Base-by-base conservation (phyloP, 192 early-diverging fungal species). In the Coemansia sp. region DNA sequence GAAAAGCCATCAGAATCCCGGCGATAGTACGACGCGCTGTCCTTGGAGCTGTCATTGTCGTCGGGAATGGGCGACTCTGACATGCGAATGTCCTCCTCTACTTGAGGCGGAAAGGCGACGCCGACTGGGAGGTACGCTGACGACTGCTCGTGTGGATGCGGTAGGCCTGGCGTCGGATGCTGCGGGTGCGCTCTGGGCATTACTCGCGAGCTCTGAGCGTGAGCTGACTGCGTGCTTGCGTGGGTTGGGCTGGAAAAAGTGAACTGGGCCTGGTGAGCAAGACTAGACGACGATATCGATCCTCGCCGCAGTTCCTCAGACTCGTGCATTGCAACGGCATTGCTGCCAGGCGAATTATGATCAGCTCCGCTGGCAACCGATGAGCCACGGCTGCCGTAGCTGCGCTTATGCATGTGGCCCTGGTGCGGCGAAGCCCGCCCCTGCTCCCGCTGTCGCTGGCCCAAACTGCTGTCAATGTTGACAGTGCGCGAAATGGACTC, bases 41-140 rank as follows among this genome's bases (percentile, higher is more conserved):
- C 53, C 19, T 64, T 67, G 19, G 31, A 22, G 58, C 61, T 47
- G 3, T 43, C 58, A 17, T 47, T 47, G 6, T 70, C 67, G 25
- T 67, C 62, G 0, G 60, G 61, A 0, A n/a, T 56, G 20, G 79
- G 79, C 32, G 79, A 73, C 62, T 82, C 79, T 4, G 79, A 82
- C 79, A 82, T 82, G 35, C 70, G 64, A 17, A 82, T 72, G 37
- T 82, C 79, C 63, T 82, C 56, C 31, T 76, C 79, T 15, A 36
- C 36, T 49, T 70, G 73, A 8, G 53, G 58, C 38, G 65, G 56
- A 27, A 43, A 62, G 57, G 49, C 29, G 25, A 40, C 47, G 38
- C 46, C 40, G 15, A 19, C n/a, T 42, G 41, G 41, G 19, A 0
- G 45, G 31, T 32, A 68, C 38, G 39, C 66, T 32, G 57, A 37